These are phyloP conservation scores for Alternaria triticina DNA, from an alignment of 2,329 filamentous ascomycete genomes.

Conservation along the genomic window DNA sequence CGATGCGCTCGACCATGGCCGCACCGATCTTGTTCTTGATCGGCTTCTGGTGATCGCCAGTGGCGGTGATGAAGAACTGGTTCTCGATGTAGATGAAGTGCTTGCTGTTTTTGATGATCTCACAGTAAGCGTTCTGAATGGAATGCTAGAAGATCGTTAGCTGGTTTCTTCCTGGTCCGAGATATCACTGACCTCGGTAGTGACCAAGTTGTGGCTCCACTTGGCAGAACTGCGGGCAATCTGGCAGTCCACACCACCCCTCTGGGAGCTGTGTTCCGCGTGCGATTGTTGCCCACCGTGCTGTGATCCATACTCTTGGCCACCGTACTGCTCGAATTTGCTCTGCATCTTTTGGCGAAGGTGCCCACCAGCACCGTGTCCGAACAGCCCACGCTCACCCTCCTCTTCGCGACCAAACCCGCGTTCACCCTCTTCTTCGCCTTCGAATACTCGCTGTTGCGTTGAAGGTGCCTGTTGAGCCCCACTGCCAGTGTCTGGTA, in stretches of 20 bases:
- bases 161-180: neutral
- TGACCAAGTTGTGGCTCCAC: slow-evolving; percentile 64
- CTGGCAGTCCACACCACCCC: slow-evolving; percentile 42
- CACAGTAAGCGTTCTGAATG: slow-evolving; percentile 83
- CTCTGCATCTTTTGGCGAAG: slow-evolving; percentile 39
- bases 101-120: slow-evolving; percentile 70
- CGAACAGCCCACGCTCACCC: slow-evolving; percentile 44
- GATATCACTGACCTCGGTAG: slow-evolving; percentile 56
- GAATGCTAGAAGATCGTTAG: slow-evolving; percentile 63
- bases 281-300: slow-evolving; percentile 35
- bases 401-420: slow-evolving; percentile 41
- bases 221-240: slow-evolving; percentile 52
- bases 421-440: slow-evolving; percentile 45
- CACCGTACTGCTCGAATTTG: slow-evolving; percentile 33
- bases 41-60: slow-evolving; percentile 71
- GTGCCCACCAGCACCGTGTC: slow-evolving; percentile 22
- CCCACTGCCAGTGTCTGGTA: slow-evolving; percentile 37
- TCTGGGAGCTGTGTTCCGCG: slow-evolving; percentile 38
- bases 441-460: slow-evolving; percentile 43
- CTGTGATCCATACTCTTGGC: slow-evolving; percentile 14
- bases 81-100: slow-evolving; percentile 85
- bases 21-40: slow-evolving; percentile 80
- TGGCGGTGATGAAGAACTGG: slow-evolving; percentile 89
- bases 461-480: slow-evolving; percentile 46
- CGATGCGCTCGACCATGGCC: slow-evolving; percentile 78